Conservation (phyloP, 129 eudicot species). For the Artemisia argyi region DNA sequence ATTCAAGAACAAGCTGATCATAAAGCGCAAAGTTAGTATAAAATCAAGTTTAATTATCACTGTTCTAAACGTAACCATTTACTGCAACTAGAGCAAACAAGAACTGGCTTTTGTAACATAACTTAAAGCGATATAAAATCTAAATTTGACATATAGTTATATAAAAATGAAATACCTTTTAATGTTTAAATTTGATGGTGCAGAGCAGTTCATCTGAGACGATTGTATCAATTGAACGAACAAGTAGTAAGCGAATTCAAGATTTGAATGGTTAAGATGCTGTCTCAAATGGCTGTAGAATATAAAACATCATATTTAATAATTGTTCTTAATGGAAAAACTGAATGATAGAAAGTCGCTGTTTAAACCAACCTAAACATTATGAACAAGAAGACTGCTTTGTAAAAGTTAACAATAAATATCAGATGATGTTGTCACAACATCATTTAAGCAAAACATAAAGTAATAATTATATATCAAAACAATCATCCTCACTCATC, state of each 20-base stretch:
- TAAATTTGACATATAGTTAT: not conserved
- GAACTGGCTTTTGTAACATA: not conserved
- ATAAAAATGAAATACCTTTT: slow-evolving; percentile 28
- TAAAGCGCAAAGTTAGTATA: not conserved
- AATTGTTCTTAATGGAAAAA: not conserved
- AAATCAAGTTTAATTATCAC: not conserved
- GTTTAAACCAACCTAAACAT: not conserved
- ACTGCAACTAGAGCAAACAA: slow-evolving; percentile 8
- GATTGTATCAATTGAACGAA: slow-evolving; percentile 3
- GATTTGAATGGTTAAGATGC: not conserved
- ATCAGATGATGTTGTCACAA: not conserved
- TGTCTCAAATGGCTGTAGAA: not conserved
- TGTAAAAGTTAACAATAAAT: not conserved
- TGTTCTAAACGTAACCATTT: not conserved
- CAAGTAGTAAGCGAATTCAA: slow-evolving; percentile 5
- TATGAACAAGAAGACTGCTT: not conserved
- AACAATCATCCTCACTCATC: no score
- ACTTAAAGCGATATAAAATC: not conserved
- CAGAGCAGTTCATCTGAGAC: slow-evolving; percentile 27
- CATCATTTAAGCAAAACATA: not conserved
- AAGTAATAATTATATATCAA: no score
- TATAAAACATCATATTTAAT: not conserved
- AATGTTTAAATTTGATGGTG: slow-evolving; percentile 25
- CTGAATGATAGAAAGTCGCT: not conserved
- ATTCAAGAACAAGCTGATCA: slow-evolving; percentile 25